Evolutionary conservation across 2,329 filamentous ascomycete genomes (phyloP), one percentile per base, ranked within the genome.

Genomic region (Scedosporium boydii): DNA sequence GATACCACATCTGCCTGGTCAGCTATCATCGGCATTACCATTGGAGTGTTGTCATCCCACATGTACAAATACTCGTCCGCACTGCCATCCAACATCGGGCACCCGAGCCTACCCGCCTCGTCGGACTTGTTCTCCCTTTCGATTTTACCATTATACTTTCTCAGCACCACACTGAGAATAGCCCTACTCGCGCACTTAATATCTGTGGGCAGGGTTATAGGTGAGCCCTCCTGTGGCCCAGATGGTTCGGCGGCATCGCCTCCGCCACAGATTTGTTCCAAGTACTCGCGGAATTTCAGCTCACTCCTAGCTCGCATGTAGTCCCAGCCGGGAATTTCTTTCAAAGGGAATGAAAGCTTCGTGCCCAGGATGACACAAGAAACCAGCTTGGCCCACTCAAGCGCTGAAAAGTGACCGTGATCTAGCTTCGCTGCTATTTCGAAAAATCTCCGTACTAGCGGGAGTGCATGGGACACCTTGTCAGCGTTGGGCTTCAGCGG

Each of bases 11-110:
- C 23, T 23, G 6, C 51, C 3, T 46, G 58, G 14, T 56, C 58
- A 14, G 51, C 51, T 42, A 56, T 61, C 21, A 57, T 55, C 26
- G 68, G 63, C 56, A 59, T 67, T 14, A 65, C 59, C 62, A 63
- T 64, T 62, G 66, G 75, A 62, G 58, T 70, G 69, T 6, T 14
- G 3, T 76, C 75, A 29, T 79, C 76, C 80, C 80, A 82, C 26
- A 74, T 67, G 0, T 75, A 71, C 27, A 80, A 69, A 57, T 78
- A 81, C 38, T 71, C 67, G n/a, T 80, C 76, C 63, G 83, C 65
- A 63, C 75, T 81, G 7, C 76, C 78, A 64, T 83, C 80, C 48
- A 82, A 70, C 77, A 83, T 80, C 14, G 81, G 81, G 63, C 81
- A 84, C 4, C 71, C 72, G 18, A 69, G 64, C n/a, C 64, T 44